Evolutionary conservation across 1,139 yeast genomes (phyloP).

Genomic region (Yamadazyma friedrichii): DNA sequence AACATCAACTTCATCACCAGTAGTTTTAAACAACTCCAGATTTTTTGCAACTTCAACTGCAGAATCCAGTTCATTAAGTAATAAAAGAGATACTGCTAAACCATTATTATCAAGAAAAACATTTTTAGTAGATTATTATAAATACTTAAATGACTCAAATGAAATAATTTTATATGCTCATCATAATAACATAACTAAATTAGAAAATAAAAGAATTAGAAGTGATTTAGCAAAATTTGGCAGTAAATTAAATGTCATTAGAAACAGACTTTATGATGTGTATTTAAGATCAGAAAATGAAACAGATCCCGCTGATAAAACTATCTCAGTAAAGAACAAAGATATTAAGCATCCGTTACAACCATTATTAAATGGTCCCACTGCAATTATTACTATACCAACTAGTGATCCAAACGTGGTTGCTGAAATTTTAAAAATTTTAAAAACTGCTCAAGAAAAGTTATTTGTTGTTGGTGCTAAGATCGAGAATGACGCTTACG

Average conservation of each 20-base stretch:
- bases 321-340: conserved; percentile 46
- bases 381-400: conserved; percentile 73
- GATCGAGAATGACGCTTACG: conserved; percentile 60
- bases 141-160: conserved; percentile 63
- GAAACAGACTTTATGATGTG: conserved; percentile 69
- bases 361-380: conserved; percentile 77
- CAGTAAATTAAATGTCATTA: conserved; percentile 63
- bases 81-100: conserved; percentile 45
- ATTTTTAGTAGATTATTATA: conserved; percentile 75
- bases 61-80: not conserved
- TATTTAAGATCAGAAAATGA: conserved; percentile 70
- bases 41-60: not conserved
- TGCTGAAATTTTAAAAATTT: conserved; percentile 55
- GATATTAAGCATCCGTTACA: conserved; percentile 60
- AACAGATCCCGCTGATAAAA: conserved; percentile 72
- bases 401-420: conserved; percentile 71
- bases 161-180: conserved; percentile 75
- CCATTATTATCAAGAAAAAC: conserved; percentile 72
- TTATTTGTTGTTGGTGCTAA: conserved; percentile 83
- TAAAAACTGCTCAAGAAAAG: conserved; percentile 68
- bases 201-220: conserved; percentile 65
- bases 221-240: conserved; percentile 61
- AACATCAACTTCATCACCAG: not conserved
- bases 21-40: not conserved
- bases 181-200: conserved; percentile 74